Conservation (phyloP, 2,329 filamentous ascomycete genomes). For the Ilyonectria destructans region DNA sequence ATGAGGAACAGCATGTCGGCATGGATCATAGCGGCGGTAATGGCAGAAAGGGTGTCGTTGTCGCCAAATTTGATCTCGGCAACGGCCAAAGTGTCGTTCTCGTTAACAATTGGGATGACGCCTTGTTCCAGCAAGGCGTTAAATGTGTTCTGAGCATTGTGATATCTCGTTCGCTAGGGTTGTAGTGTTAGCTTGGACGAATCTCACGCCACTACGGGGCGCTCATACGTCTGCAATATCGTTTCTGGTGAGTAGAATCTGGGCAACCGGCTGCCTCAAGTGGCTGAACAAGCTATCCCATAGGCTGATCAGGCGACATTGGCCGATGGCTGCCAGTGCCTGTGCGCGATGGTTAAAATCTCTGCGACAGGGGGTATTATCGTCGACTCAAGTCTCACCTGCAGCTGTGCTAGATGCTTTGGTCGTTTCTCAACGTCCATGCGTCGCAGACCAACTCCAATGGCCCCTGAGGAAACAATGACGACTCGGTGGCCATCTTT, state of each 20-base stretch:
- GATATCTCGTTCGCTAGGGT: conserved; percentile 86
- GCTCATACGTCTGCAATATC: conserved; percentile 90
- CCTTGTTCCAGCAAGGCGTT: conserved; percentile 92
- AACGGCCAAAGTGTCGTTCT: conserved; percentile 97
- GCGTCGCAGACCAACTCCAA: conserved; percentile 91
- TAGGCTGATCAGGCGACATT: conserved; percentile 93
- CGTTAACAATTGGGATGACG: conserved; percentile 98
- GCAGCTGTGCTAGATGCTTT: conserved; percentile 90
- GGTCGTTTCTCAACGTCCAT: conserved; percentile 92
- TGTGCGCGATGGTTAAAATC: conserved; percentile 52
- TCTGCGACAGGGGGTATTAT: conserved; percentile 16
- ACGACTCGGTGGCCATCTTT: conserved; percentile 95
- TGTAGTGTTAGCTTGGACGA: conserved; percentile 18
- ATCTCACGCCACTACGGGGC: conserved; percentile 11
- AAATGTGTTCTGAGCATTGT: conserved; percentile 97
- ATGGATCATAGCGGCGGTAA: conserved; percentile 97
- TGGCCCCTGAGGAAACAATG: conserved; percentile 96
- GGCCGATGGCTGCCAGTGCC: conserved; percentile 95
- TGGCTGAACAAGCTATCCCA: conserved; percentile 96
- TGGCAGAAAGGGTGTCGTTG: conserved; percentile 97
- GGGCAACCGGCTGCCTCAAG: conserved; percentile 90
- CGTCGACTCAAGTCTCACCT: conserved; percentile 64
- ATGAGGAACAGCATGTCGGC: conserved; percentile 98
- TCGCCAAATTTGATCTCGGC: conserved; percentile 99
- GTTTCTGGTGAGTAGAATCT: conserved; percentile 94